phyloP scores from a whole-genome alignment of 2,329 filamentous ascomycete species.

The Cladophialophora immunda region DNA sequence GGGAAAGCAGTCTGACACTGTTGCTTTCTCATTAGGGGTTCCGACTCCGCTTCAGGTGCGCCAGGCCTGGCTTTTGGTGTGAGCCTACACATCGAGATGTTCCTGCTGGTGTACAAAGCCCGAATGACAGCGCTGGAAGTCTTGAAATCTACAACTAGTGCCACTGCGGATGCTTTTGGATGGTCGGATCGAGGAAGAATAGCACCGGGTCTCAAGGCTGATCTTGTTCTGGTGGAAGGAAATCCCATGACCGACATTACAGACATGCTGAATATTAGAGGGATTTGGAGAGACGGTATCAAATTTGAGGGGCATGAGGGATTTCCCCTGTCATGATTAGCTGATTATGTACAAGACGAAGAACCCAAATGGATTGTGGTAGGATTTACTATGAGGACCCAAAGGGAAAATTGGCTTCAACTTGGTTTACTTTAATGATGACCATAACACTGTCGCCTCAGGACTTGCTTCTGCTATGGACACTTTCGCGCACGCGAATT shows the following conservation, averaged over 20 bases:
- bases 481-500: not conserved
- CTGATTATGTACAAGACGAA: not conserved
- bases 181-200: constrained; percentile 42
- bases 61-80: constrained; percentile 26
- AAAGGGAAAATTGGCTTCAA: not conserved
- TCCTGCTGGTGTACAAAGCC: constrained; percentile 37
- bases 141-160: constrained; percentile 39
- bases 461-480: not conserved
- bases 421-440: not conserved
- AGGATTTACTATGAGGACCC: not conserved
- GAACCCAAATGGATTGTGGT: not conserved
- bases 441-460: too few species aligned
- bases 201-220: constrained; percentile 27
- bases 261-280: constrained; percentile 28
- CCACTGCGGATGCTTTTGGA: constrained; percentile 38
- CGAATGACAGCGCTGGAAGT: constrained; percentile 40
- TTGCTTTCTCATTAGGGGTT: constrained; percentile 15
- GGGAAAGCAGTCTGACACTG: not conserved
- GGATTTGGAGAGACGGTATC: constrained; percentile 31
- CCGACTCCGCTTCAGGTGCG: constrained; percentile 20
- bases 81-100: constrained; percentile 40
- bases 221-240: constrained; percentile 31
- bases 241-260: constrained; percentile 28
- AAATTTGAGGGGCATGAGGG: constrained; percentile 20
- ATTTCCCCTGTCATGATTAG: not conserved